Percentiles rank a stretch among this genome's conserved stretches.
Conservation (phyloP, 192 early-diverging fungal species). For the Coemansia sp. region DNA sequence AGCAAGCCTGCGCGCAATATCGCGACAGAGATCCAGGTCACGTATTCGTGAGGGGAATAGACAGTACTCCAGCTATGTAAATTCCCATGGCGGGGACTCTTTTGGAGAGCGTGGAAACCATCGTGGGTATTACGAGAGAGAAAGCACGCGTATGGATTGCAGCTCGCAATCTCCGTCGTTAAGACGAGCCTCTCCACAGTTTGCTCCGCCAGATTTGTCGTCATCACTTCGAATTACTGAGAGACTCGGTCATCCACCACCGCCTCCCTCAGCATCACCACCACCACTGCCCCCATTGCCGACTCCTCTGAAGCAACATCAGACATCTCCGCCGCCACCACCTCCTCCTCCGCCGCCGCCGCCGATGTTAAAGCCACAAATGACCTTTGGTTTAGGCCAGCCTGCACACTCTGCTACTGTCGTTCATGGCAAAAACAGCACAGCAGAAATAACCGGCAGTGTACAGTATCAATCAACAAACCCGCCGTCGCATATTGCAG, state of each 20-base stretch:
- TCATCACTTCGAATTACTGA: conserved; percentile 12
- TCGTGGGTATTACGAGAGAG: neutral
- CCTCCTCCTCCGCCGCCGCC: neutral
- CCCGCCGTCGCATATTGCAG: neutral
- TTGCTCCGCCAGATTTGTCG: conserved; percentile 1
- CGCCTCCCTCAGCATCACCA: conserved; percentile 25
- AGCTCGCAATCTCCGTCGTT: neutral
- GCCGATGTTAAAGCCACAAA: neutral
- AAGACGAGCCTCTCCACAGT: neutral
- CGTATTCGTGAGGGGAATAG: neutral
- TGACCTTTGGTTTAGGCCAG: neutral
- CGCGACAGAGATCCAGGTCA: conserved; percentile 5
- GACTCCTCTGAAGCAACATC: conserved; percentile 8
- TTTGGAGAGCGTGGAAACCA: neutral
- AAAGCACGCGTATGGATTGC: neutral
- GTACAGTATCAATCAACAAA: neutral
- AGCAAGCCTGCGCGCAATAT: conserved; percentile 3
- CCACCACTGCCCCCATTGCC: conserved; percentile 19
- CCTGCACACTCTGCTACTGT: neutral
- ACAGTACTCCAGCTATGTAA: neutral
- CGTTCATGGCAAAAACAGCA: neutral
- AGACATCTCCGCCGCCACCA: conserved; percentile 10
- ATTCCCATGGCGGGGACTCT: conserved; percentile 7
- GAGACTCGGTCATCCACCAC: conserved; percentile 6
- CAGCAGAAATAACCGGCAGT: conserved; percentile 8